These are phyloP conservation scores for Solanum sejunctum DNA, from an alignment of 257 asterid species.

Conservation along the genomic window DNA sequence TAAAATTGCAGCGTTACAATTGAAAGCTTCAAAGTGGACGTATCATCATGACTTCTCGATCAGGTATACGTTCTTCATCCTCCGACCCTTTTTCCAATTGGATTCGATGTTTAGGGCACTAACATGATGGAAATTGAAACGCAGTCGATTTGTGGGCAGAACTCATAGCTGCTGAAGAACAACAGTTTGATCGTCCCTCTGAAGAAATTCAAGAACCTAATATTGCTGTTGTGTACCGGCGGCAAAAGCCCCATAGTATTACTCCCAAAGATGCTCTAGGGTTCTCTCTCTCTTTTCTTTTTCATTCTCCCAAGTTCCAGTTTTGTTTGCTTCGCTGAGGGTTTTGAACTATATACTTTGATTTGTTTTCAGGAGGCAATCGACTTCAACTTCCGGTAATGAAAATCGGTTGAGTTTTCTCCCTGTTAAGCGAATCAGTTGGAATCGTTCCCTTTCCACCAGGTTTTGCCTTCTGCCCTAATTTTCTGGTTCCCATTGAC, in stretches of 20 bases:
- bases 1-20: background rate
- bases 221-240: slow-evolving; percentile 30
- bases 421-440: slow-evolving; percentile 48
- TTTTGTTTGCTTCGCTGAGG: background rate
- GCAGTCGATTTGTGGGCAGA: slow-evolving; percentile 55
- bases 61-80: background rate
- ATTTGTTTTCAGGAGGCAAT: slow-evolving; percentile 38
- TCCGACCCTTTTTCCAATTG: background rate
- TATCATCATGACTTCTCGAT: slow-evolving; percentile 3
- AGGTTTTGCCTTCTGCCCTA: slow-evolving; percentile 38
- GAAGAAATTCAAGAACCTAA: slow-evolving; percentile 28
- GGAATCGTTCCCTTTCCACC: slow-evolving; percentile 86
- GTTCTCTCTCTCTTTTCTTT: background rate
- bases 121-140: background rate
- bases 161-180: slow-evolving; percentile 27
- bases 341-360: background rate
- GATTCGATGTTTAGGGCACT: background rate
- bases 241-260: slow-evolving; percentile 18
- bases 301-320: background rate
- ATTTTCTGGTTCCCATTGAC: background rate
- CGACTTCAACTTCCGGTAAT: slow-evolving; percentile 32
- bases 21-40: background rate
- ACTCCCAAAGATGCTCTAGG: slow-evolving; percentile 28
- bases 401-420: slow-evolving; percentile 33
- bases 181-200: slow-evolving; percentile 3